phyloP scores from a whole-genome alignment of 306 rosid genomes.

The Fagus sylvatica region DNA sequence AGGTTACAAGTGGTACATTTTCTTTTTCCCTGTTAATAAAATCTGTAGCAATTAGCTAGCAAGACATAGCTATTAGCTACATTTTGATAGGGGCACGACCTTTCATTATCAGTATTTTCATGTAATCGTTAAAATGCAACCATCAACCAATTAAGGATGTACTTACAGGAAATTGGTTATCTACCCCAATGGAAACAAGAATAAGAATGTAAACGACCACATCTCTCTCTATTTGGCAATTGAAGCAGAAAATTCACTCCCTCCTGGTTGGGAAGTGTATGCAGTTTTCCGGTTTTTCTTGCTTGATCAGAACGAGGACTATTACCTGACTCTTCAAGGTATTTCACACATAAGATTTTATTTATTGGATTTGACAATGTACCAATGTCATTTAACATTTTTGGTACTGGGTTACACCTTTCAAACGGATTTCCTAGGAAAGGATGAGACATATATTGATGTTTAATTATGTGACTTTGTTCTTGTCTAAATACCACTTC shows the following conservation, averaged over 20 bases:
- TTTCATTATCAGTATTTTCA: background rate
- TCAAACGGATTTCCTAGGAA: too few species aligned
- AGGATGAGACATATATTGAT: too few species aligned
- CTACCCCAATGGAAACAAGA: slow-evolving; percentile 63
- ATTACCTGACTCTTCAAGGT: slow-evolving; percentile 20
- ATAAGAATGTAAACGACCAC: slow-evolving; percentile 48
- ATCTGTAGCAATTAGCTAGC: background rate
- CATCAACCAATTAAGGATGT: background rate
- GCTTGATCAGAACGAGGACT: slow-evolving; percentile 57
- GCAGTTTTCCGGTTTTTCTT: slow-evolving; percentile 50
- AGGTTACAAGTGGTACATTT: slow-evolving; percentile 65
- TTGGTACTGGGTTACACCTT: too few species aligned
- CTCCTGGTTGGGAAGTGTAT: slow-evolving; percentile 52
- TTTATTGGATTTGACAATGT: too few species aligned
- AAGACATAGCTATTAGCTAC: too few species aligned
- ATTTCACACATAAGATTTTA: too few species aligned
- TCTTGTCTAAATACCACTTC: too few species aligned
- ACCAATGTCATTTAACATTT: too few species aligned
- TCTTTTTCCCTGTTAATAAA: background rate
- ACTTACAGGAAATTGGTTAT: slow-evolving; percentile 60
- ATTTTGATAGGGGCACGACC: background rate
- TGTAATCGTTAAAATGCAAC: background rate
- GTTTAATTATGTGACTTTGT: too few species aligned
- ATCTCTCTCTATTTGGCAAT: slow-evolving; percentile 61
- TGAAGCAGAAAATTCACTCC: slow-evolving; percentile 37